Evolutionary conservation across 371 early-diverging fungal species (phyloP), one percentile per base, ranked within the genome.

Genomic region (Mucor saturninus): DNA sequence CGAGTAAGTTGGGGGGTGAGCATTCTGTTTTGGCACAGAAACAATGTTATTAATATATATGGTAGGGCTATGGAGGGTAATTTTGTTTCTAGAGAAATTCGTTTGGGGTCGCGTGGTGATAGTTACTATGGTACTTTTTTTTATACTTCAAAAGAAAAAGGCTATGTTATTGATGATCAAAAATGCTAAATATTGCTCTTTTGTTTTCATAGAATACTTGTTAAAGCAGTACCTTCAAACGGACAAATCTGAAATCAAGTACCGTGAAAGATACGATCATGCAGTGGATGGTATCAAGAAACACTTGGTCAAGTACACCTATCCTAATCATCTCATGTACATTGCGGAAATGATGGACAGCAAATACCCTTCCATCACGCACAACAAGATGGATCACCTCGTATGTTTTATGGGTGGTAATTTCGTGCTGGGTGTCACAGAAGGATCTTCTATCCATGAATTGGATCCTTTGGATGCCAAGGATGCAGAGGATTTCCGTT

Each of bases 381-480:
- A 75, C 21, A 83, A 89, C 8, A 92, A 93, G 61, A 93, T 97
- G 95, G 95, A 95, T 61, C 97, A 97, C 72, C 84, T 96, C 30
- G 94, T 94, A 5, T 98, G 97, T 74, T 98, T 97, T 75, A 77
- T 93, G 37, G 94, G 93, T 10, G 96, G 95, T 3, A 87, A 86
- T 37, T 74, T 96, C 56, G 94, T 95, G 0, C 73, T 96, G 4
- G 91, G 79, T 54, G 92, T 89, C 26, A 92, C 89, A 6, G 80
- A 75, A 56, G 94, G 89, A 48, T 77, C 69, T 39, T 60, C 69
- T 48, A 37, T 81, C 11, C 39, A 51, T 32, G 58, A 74, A n/a
- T 38, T 37, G 7, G 65, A 61, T 2, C 52, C 54, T 0, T 52
- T 75, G 59, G 69, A 66, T 35, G 52, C 56, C 3, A 28, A 62